phyloP scores from a whole-genome alignment of 768 basidiomycete species.

The Trametes cingulata region DNA sequence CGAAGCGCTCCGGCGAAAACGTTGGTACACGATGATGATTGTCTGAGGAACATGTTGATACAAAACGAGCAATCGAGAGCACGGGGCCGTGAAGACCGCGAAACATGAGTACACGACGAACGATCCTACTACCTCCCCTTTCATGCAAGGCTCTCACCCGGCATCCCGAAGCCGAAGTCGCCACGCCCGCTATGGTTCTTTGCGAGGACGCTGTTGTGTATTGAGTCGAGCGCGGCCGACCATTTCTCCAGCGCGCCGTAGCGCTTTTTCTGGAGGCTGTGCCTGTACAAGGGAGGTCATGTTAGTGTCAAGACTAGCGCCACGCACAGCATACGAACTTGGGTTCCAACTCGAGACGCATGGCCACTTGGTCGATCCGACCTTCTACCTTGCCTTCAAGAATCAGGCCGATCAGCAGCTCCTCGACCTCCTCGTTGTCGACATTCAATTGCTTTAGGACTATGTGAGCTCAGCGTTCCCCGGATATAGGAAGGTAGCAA shows the following conservation, averaged over 20 bases:
- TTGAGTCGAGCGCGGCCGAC: constrained; percentile 76
- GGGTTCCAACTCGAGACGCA: constrained; percentile 87
- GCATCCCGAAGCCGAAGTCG: constrained; percentile 19
- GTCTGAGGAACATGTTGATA: background rate
- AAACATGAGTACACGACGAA: constrained; percentile 8
- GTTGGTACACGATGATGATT: constrained; percentile 1
- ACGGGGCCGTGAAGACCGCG: constrained; percentile 5
- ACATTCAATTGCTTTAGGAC: constrained; percentile 86
- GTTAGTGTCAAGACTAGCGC: background rate
- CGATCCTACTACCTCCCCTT: constrained; percentile 7
- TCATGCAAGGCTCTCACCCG: constrained; percentile 10
- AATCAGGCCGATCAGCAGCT: constrained; percentile 89
- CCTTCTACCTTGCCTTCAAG: constrained; percentile 98
- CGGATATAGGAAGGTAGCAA: constrained; percentile 11
- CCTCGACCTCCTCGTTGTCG: constrained; percentile 89
- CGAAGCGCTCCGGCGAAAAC: background rate
- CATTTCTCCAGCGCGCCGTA: constrained; percentile 81
- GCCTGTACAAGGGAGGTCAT: constrained; percentile 43
- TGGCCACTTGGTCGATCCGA: constrained; percentile 93
- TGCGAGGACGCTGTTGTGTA: constrained; percentile 73
- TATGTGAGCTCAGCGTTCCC: background rate
- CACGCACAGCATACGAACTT: constrained; percentile 50
- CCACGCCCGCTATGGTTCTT: constrained; percentile 55
- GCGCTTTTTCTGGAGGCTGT: constrained; percentile 85
- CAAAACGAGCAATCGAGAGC: constrained; percentile 14